Evolutionary conservation across 192 early-diverging fungal genomes (phyloP).

Genomic region (Phycomyces nitens): DNA sequence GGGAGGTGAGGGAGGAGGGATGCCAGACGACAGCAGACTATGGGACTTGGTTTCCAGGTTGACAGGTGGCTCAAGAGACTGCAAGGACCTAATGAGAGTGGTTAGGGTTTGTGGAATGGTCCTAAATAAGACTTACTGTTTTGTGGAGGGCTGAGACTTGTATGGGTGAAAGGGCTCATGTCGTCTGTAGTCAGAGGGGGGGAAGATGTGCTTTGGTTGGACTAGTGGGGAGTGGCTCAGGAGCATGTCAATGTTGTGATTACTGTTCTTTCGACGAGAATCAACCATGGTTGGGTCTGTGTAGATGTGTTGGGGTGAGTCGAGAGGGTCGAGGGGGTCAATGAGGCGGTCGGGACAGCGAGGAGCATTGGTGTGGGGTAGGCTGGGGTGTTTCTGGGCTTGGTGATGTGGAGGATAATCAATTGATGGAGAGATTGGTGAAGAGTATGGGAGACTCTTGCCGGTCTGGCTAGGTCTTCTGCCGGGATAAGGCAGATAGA

Average conservation of each 20-base stretch:
- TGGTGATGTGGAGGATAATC: not conserved
- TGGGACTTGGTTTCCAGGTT: not conserved
- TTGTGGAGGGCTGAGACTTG: too few relatives aligned
- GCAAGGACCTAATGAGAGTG: too few relatives aligned
- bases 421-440: not conserved
- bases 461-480: not conserved
- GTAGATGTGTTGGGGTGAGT: not conserved
- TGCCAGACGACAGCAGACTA: not conserved
- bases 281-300: not conserved
- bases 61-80: not conserved
- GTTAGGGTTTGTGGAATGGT: too few relatives aligned
- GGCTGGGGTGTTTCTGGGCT: too few relatives aligned
- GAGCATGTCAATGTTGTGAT: constrained; percentile 11
- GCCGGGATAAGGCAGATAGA: not conserved
- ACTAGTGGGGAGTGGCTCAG: not conserved
- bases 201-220: not conserved
- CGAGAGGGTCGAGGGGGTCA: too few relatives aligned
- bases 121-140: not conserved
- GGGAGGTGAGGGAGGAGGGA: not conserved
- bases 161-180: too few relatives aligned
- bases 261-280: constrained; percentile 9
- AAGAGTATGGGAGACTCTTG: not conserved
- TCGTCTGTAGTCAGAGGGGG: not conserved
- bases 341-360: too few relatives aligned
- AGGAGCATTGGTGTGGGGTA: too few relatives aligned